phyloP scores from a whole-genome alignment of 495 filamentous ascomycete species.

The Neurospora tetraspora region DNA sequence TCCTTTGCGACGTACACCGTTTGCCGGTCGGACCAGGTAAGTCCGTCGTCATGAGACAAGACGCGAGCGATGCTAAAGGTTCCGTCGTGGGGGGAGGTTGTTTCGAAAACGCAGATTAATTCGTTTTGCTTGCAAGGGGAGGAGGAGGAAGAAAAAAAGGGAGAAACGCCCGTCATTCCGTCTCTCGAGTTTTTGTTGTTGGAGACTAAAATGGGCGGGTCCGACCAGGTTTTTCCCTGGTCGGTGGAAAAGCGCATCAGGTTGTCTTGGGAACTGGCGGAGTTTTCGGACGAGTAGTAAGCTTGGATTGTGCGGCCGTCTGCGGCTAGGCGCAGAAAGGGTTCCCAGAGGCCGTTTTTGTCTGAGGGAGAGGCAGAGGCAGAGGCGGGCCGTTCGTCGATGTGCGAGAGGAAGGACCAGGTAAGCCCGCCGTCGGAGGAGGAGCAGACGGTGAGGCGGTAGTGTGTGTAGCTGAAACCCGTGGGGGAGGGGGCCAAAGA shows the following conservation, averaged over 20 bases:
- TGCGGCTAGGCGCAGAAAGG: conserved; percentile 4
- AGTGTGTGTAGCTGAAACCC: conserved; percentile 28
- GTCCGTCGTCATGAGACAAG: conserved; percentile 5
- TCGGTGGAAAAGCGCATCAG: conserved; percentile 2
- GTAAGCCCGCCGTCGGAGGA: conserved; percentile 2
- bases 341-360: conserved; percentile 9
- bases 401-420: conserved; percentile 3
- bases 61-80: background rate
- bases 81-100: background rate
- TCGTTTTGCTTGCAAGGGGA: background rate
- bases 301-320: conserved; percentile 5
- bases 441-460: conserved; percentile 8
- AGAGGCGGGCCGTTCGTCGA: conserved; percentile 1
- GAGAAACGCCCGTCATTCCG: conserved; percentile 12
- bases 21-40: conserved; percentile 1
- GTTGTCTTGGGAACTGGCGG: conserved; percentile 3
- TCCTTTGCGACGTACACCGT: conserved; percentile 31
- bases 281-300: conserved; percentile 7
- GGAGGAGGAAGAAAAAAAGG: background rate
- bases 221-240: conserved; percentile 2
- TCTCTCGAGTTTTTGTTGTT: background rate
- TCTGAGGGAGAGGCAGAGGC: background rate
- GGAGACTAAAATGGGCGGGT: background rate
- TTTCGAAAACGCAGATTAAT: conserved; percentile 10
- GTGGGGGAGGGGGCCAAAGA: conserved; percentile 21